Conservation (phyloP, 164 flowering plant species). For the Tetracentron sinense region DNA sequence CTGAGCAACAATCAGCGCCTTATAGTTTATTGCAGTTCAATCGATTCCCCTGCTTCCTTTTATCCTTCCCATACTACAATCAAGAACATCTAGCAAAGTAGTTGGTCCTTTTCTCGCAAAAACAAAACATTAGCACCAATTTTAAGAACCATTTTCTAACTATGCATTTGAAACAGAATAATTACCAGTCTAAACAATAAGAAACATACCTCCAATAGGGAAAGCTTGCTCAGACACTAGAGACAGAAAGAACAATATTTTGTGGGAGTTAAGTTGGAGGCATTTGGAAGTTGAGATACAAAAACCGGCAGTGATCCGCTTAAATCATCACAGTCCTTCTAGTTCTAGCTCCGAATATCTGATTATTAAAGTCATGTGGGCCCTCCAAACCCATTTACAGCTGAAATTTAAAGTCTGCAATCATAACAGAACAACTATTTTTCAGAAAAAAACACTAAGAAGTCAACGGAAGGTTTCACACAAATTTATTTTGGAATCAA, state of each 20-base stretch:
- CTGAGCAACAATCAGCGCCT: too few species aligned
- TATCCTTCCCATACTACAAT: too few species aligned
- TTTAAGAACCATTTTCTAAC: too few species aligned
- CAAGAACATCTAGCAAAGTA: too few species aligned
- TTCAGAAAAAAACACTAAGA: not conserved
- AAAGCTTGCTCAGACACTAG: not conserved
- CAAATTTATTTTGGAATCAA: not conserved
- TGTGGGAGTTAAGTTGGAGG: not conserved
- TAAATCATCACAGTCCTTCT: not conserved
- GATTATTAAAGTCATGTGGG: not conserved
- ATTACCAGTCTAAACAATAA: not conserved
- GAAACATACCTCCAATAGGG: not conserved
- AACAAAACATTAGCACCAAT: too few species aligned
- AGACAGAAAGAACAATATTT: not conserved
- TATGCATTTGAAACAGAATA: too few species aligned
- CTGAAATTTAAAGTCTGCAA: not conserved
- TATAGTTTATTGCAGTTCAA: too few species aligned
- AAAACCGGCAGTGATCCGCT: not conserved
- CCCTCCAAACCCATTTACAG: not conserved
- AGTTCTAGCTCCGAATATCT: slow-evolving; percentile 5
- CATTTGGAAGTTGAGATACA: not conserved
- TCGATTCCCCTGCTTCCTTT: too few species aligned
- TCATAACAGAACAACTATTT: too few species aligned
- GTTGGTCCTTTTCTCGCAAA: too few species aligned
- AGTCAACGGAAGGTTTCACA: not conserved